These are phyloP conservation scores for Chaetomium globosum DNA, from an alignment of 2,329 filamentous ascomycete species.

Conservation along the genomic window DNA sequence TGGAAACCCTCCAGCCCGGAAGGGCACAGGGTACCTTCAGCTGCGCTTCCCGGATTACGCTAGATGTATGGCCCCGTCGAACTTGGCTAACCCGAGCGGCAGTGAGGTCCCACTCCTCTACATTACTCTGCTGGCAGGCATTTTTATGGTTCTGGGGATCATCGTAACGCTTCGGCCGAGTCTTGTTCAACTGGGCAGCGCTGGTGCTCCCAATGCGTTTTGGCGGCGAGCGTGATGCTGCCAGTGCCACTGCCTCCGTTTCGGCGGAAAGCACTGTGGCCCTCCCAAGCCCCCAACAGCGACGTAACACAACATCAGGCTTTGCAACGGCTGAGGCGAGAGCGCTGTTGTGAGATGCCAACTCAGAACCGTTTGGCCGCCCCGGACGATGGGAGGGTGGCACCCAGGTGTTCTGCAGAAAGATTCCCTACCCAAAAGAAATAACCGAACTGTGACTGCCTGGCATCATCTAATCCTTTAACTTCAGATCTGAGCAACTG, in stretches of 20 bases:
- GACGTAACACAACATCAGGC: constrained; percentile 15
- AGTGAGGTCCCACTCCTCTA: background rate
- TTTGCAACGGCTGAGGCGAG: background rate
- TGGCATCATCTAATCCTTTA: background rate
- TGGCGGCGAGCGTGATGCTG: background rate
- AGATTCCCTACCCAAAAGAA: background rate
- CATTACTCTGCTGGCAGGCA: background rate
- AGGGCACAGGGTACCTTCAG: background rate
- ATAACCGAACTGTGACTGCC: too few species aligned
- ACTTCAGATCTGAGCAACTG: background rate
- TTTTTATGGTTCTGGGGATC: background rate
- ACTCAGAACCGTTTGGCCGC: constrained; percentile 1
- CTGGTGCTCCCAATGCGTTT: background rate
- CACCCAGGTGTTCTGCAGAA: background rate
- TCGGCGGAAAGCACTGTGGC: background rate
- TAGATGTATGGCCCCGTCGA: background rate
- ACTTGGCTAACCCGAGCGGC: too few species aligned
- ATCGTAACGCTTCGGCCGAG: background rate
- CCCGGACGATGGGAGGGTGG: too few species aligned
- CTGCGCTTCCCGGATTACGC: background rate
- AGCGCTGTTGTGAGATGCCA: constrained; percentile 3
- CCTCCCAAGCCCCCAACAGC: constrained; percentile 8
- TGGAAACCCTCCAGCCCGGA: background rate
- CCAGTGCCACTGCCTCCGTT: background rate
- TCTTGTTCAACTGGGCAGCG: background rate